Evolutionary conservation across 768 basidiomycete genomes (phyloP).

Genomic region (Tulasnella sp.): DNA sequence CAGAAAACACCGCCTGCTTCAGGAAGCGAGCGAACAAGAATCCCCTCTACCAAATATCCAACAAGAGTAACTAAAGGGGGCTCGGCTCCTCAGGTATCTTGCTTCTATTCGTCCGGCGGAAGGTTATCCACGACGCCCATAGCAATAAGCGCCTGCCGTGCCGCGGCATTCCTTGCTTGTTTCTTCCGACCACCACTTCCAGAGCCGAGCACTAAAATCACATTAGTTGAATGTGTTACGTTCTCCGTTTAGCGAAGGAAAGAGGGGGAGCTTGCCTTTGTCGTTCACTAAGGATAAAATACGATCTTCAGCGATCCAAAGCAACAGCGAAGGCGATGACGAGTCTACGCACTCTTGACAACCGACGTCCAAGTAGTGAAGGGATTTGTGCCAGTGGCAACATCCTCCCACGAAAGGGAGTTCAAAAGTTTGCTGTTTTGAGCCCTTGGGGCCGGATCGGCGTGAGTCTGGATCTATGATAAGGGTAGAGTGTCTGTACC

Average conservation of each 20-base stretch:
- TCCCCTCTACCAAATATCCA: no score
- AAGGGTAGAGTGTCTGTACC: background rate
- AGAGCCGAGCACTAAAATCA: background rate
- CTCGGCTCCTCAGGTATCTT: no score
- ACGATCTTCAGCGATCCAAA: background rate
- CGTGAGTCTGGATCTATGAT: background rate
- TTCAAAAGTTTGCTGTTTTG: background rate
- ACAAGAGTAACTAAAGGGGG: no score
- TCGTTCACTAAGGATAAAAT: background rate
- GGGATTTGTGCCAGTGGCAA: background rate
- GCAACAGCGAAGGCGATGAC: background rate
- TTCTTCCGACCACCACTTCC: background rate
- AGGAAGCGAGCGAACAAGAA: no score
- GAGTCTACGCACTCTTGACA: background rate
- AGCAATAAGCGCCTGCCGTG: background rate
- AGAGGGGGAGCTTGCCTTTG: background rate
- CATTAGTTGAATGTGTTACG: background rate
- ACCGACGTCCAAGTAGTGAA: background rate
- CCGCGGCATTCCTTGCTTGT: background rate
- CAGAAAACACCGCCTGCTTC: no score
- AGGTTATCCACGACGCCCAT: constrained; percentile 1
- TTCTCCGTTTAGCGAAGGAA: background rate
- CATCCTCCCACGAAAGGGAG: background rate
- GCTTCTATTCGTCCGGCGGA: background rate
- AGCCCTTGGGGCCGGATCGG: background rate